Percentiles rank a stretch among this genome's conserved stretches.
phyloP scores from a whole-genome alignment of 495 filamentous ascomycete genomes.

The Penicillium cataractarum region DNA sequence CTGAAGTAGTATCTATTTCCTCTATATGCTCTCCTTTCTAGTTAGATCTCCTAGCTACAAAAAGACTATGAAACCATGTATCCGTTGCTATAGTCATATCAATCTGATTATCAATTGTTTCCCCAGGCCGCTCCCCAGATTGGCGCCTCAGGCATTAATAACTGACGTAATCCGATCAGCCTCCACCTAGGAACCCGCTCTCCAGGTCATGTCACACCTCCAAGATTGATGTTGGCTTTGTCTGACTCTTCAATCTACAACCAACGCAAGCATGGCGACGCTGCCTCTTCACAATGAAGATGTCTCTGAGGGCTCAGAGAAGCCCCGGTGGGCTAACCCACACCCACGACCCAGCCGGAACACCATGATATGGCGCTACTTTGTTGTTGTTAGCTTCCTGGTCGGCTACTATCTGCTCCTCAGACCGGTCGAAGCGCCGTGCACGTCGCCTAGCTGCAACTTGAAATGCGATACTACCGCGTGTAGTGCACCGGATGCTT shows the following conservation, averaged over 20 bases:
- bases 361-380: conserved; percentile 18
- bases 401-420: conserved; percentile 28
- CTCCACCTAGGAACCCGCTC: neutral
- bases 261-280: conserved; percentile 28
- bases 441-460: neutral
- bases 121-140: no score
- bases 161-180: conserved; percentile 4
- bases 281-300: conserved; percentile 28
- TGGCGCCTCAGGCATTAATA: neutral
- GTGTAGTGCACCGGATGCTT: neutral
- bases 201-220: neutral
- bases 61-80: neutral
- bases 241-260: neutral
- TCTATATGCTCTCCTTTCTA: neutral
- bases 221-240: neutral
- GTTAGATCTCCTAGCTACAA: neutral
- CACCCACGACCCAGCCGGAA: conserved; percentile 15
- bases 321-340: conserved; percentile 8
- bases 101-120: neutral
- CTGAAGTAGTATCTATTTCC: neutral
- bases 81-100: neutral
- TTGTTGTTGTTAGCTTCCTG: conserved; percentile 24
- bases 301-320: conserved; percentile 3
- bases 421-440: conserved; percentile 9
- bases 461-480: neutral